Conservation (phyloP, 1,284 basidiomycete genomes). For the Schizophyllum commune region DNA sequence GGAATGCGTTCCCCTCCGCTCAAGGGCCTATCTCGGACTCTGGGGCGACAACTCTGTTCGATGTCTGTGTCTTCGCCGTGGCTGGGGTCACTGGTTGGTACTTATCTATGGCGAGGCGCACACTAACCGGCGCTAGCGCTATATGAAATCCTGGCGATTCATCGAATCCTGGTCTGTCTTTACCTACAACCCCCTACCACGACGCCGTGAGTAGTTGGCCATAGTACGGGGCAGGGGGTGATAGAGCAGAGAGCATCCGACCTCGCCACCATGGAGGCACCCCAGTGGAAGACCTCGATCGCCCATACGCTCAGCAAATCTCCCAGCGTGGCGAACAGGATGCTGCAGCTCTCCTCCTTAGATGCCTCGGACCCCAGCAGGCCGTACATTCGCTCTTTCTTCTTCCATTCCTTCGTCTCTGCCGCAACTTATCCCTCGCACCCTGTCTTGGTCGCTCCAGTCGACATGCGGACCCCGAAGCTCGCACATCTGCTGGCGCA, state of each 20-base stretch:
- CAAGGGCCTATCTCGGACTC: neutral
- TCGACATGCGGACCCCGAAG: constrained; percentile 47
- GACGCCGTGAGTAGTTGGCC: neutral
- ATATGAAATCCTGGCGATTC: neutral
- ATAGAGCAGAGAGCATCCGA: neutral
- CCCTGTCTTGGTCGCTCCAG: constrained; percentile 46
- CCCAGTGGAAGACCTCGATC: neutral
- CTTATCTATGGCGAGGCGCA: too few relatives aligned
- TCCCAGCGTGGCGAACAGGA: neutral
- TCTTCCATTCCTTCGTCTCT: constrained; percentile 49
- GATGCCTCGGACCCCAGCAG: neutral
- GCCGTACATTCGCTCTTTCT: constrained; percentile 38
- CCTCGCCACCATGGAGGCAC: neutral
- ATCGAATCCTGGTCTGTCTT: neutral
- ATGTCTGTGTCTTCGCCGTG: too few relatives aligned
- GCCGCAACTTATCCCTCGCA: constrained; percentile 29
- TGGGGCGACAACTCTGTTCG: neutral
- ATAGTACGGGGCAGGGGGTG: neutral
- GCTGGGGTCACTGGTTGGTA: too few relatives aligned
- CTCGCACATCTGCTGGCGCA: constrained; percentile 39
- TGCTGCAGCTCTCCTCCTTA: neutral
- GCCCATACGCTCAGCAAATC: neutral
- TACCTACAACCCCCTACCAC: neutral
- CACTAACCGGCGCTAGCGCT: too few relatives aligned
- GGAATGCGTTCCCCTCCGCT: neutral